Evolutionary conservation across 202 grass and related monocot species (phyloP).

Genomic region (Digitaria exilis): DNA sequence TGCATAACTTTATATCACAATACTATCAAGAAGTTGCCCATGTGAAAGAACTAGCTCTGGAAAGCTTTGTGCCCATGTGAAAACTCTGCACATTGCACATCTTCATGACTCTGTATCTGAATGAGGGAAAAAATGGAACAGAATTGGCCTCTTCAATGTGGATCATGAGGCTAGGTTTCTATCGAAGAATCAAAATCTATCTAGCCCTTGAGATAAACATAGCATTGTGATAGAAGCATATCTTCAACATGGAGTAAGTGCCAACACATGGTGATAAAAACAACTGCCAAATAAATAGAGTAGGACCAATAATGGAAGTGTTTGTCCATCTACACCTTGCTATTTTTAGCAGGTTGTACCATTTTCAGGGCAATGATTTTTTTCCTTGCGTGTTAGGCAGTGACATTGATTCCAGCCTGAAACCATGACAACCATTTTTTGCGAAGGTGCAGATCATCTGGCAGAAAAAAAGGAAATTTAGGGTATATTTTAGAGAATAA

Average conservation of each 20-base stretch:
- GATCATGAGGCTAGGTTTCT: slow-evolving; percentile 18
- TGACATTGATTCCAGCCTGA: neutral
- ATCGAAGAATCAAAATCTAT: slow-evolving; percentile 10
- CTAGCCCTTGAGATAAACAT: slow-evolving; percentile 2
- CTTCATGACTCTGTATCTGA: slow-evolving; percentile 14
- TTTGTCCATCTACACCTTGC: slow-evolving; percentile 14
- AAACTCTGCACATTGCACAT: neutral
- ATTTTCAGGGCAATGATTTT: neutral
- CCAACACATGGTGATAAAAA: slow-evolving; percentile 25
- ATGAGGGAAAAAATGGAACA: slow-evolving; percentile 21
- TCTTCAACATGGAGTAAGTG: slow-evolving; percentile 24
- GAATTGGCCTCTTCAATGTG: too few species aligned
- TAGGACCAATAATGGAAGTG: slow-evolving; percentile 25
- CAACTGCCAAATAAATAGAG: slow-evolving; percentile 35
- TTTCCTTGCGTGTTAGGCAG: neutral
- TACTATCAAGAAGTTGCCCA: too few species aligned
- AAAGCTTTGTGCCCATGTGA: slow-evolving; percentile 22
- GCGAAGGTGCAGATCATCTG: neutral
- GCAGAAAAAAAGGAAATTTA: neutral
- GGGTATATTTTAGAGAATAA: neutral
- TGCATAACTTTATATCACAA: neutral
- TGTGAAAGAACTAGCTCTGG: neutral
- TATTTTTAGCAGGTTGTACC: slow-evolving; percentile 3
- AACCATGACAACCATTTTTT: neutral
- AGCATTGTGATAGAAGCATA: slow-evolving; percentile 3